Base-by-base conservation (phyloP, 1,284 basidiomycete species). In the Moesziomyces sp. region DNA sequence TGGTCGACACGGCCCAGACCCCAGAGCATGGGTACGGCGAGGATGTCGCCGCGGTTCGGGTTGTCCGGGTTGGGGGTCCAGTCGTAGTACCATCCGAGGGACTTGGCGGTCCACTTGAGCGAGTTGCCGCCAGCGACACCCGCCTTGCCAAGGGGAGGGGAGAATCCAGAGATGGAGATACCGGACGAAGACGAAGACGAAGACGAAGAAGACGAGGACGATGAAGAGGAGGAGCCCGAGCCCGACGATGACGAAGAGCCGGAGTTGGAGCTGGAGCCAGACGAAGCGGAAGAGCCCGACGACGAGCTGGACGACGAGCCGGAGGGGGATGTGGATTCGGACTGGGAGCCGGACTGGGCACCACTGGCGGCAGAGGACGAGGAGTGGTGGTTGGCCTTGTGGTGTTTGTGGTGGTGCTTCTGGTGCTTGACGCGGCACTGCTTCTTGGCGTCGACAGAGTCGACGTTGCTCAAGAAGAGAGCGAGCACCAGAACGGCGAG, bases 101-200 rank as follows among this genome's bases (percentile, higher is more conserved):
- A 24, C 5, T 46, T 46, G 55, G 30, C 33, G 23, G 56, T 63
- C 62, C 59, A 76, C 30, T 70, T 67, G 59, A 79, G 69, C 42
- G 74, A 77, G 48, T 79, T 60, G 28, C 77, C 77, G 43, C 77
- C 77, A 35, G 77, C 76, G 30, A 78, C 65, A 63, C 77, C 77
- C 24, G 72, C 76, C 52, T 79, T 79, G 56, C 63, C 69, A 18
- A 63, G 67, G 38, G 67, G 64, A 40, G 74, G 77, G 8, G 64
- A 65, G 44, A 70, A 56, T 14, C 66, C 64, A 28, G 58, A 42
- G 51, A 58, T 55, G 3, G 60, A 63, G 42, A 59, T 61, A 35
- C 35, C 52, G 33, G 56, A 56, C 6, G 47, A 30, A 5, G 54
- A 54, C 1, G 55, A 53, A 8, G 65, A 53, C 2, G 72, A 66